Conservation (phyloP, 176 grass and related monocot genomes). For the Elaeis guineensis region DNA sequence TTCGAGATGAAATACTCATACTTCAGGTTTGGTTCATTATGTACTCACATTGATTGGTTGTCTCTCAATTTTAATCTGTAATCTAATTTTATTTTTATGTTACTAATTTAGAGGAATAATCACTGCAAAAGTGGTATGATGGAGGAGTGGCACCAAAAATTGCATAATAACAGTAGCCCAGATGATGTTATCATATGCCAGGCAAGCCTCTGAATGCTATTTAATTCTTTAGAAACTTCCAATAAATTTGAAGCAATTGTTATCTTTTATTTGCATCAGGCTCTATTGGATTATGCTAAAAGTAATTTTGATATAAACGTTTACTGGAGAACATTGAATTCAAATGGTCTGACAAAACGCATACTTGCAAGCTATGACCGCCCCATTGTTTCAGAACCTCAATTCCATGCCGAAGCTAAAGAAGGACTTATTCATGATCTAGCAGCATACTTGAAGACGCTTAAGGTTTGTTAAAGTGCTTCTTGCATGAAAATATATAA, state of each 20-base stretch:
- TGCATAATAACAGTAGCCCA: constrained; percentile 18
- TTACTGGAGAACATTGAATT: constrained; percentile 17
- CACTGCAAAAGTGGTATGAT: constrained; percentile 23
- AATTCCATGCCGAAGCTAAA: constrained; percentile 4
- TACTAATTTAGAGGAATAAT: constrained; percentile 11
- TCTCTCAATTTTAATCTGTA: no score
- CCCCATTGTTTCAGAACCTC: constrained; percentile 10
- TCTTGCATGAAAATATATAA: no score
- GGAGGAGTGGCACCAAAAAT: constrained; percentile 23
- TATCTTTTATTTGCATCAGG: not conserved
- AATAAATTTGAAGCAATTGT: not conserved
- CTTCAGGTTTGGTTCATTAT: constrained; percentile 4
- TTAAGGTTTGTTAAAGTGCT: constrained; percentile 7
- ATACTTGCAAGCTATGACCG: constrained; percentile 11
- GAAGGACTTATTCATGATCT: constrained; percentile 12
- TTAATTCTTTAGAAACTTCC: not conserved
- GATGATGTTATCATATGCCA: constrained; percentile 26
- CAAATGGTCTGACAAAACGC: constrained; percentile 7
- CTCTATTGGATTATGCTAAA: constrained; percentile 10
- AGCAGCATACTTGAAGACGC: constrained; percentile 4
- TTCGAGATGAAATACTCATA: constrained; percentile 18
- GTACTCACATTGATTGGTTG: no score
- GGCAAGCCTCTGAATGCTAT: not conserved
- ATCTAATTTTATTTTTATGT: not conserved
- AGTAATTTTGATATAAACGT: constrained; percentile 16